Percentiles rank a stretch among this genome's conserved stretches.
Conservation (phyloP, 768 basidiomycete species). For the Leccinum incarnatum region DNA sequence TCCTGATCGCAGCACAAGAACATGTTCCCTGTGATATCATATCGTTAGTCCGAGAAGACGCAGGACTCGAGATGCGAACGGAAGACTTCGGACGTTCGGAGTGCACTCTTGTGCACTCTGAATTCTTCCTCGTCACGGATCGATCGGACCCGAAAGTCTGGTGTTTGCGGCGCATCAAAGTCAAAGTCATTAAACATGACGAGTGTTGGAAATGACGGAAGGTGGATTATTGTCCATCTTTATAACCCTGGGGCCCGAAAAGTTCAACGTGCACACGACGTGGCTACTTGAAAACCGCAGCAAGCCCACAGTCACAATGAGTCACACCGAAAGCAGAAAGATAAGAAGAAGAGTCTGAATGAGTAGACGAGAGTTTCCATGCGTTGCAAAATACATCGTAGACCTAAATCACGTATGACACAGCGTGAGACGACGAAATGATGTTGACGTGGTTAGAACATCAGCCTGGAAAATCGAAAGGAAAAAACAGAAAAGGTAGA, state of each 20-base stretch:
- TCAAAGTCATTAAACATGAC: constrained; percentile 17
- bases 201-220: not conserved
- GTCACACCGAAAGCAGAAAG: constrained; percentile 4
- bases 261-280: constrained; percentile 16
- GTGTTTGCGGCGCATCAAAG: constrained; percentile 42
- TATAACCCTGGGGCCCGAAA: constrained; percentile 6
- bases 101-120: constrained; percentile 45
- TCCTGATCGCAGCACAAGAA: constrained; percentile 53
- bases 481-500: constrained; percentile 20
- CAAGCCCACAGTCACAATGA: constrained; percentile 1
- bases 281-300: constrained; percentile 21
- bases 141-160: constrained; percentile 58
- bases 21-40: constrained; percentile 54
- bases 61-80: constrained; percentile 40
- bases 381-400: constrained; percentile 39
- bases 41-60: constrained; percentile 9
- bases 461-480: constrained; percentile 31
- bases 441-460: constrained; percentile 32
- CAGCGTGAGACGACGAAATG: constrained; percentile 36
- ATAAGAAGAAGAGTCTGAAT: constrained; percentile 6
- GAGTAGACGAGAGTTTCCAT: constrained; percentile 30
- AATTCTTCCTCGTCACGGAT: constrained; percentile 50
- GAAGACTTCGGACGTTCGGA: constrained; percentile 61
- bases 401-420: constrained; percentile 41
- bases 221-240: constrained; percentile 1